phyloP scores from a whole-genome alignment of 1,284 basidiomycete genomes.

The Cryptococcus sp. region DNA sequence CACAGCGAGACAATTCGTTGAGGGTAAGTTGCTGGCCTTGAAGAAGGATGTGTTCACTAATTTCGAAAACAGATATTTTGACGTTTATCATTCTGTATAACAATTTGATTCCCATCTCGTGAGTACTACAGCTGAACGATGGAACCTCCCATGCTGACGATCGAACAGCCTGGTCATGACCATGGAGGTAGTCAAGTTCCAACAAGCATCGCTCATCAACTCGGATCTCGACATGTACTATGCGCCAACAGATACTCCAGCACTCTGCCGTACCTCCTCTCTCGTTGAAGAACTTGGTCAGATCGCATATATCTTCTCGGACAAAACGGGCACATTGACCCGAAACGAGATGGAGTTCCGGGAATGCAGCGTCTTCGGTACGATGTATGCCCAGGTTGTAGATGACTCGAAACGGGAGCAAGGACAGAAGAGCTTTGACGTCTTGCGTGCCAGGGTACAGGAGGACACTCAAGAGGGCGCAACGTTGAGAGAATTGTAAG shows the following conservation, averaged over 20 bases:
- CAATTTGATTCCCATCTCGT: conserved; percentile 97
- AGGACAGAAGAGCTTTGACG: conserved; percentile 54
- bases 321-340: conserved; percentile 97
- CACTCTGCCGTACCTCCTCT: conserved; percentile 92
- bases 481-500: conserved; percentile 73
- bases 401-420: conserved; percentile 76
- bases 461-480: conserved; percentile 69
- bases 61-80: conserved; percentile 69
- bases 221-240: conserved; percentile 97
- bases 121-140: conserved; percentile 17
- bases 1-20: conserved; percentile 73
- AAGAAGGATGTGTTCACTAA: conserved; percentile 7
- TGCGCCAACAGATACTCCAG: conserved; percentile 89
- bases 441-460: conserved; percentile 37
- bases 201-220: conserved; percentile 96
- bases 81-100: conserved; percentile 99
- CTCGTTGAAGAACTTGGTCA: conserved; percentile 98
- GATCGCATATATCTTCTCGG: conserved; percentile 92
- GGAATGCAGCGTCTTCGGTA: conserved; percentile 84
- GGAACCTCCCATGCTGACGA: background rate
- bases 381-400: conserved; percentile 83
- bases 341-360: conserved; percentile 99
- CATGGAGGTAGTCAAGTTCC: conserved; percentile 99
- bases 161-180: conserved; percentile 79
- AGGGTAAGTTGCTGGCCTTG: conserved; percentile 60